Evolutionary conservation across 2,329 filamentous ascomycete species (phyloP).

Genomic region (Epichloe gansuensis): DNA sequence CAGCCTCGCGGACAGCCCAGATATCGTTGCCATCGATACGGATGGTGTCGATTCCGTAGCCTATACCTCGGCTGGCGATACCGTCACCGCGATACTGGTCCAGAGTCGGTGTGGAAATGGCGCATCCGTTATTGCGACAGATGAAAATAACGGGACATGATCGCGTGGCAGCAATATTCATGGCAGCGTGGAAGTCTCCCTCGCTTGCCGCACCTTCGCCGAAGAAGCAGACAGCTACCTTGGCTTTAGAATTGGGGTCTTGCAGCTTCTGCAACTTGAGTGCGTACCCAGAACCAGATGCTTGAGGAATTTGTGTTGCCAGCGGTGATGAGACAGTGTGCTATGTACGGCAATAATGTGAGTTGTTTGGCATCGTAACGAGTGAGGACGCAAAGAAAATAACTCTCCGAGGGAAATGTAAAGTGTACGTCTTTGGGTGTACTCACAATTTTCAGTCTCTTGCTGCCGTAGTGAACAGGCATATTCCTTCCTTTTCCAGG

Average conservation of each 20-base stretch:
- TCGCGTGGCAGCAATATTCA: slow-evolving; percentile 82
- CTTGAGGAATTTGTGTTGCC: slow-evolving; percentile 82
- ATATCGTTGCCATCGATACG: slow-evolving; percentile 92
- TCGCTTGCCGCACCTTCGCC: slow-evolving; percentile 84
- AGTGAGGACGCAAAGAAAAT: background rate
- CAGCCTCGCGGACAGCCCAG: slow-evolving; percentile 74
- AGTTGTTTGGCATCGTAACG: background rate
- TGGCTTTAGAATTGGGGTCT: slow-evolving; percentile 52
- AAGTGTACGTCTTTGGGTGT: background rate
- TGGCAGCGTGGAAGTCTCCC: slow-evolving; percentile 80
- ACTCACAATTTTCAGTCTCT: slow-evolving; percentile 67
- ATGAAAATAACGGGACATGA: slow-evolving; percentile 83
- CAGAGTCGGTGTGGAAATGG: slow-evolving; percentile 77
- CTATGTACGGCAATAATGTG: slow-evolving; percentile 23
- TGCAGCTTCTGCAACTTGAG: slow-evolving; percentile 68
- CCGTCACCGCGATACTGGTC: slow-evolving; percentile 89
- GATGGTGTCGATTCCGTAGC: slow-evolving; percentile 90
- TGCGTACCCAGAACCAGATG: slow-evolving; percentile 75
- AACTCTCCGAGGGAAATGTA: background rate
- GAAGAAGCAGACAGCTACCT: slow-evolving; percentile 74
- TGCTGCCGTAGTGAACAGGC: slow-evolving; percentile 91
- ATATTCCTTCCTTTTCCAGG: slow-evolving; percentile 77
- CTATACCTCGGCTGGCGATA: slow-evolving; percentile 73
- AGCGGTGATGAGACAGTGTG: slow-evolving; percentile 75
- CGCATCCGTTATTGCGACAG: slow-evolving; percentile 86